Evolutionary conservation across 768 basidiomycete genomes (phyloP), one percentile per base, ranked within the genome.

Genomic region (Mycena capillaripes): DNA sequence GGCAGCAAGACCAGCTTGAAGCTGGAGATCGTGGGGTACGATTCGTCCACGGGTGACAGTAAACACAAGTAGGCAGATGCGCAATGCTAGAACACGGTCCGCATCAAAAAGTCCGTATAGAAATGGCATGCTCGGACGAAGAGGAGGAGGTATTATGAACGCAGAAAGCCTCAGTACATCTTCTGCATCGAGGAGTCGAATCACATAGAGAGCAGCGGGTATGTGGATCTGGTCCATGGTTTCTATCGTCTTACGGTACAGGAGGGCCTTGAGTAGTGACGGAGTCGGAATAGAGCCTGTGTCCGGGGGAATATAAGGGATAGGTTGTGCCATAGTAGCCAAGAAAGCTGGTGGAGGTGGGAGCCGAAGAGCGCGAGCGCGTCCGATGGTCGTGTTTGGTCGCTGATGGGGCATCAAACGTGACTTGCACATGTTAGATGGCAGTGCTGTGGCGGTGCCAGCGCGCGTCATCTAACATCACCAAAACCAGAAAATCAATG

Each of bases 1-100:
- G 2, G 66, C 44, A 1, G 56, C 55, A 36, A 66, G 6, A 0
- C 55, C 55, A 14, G 66, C 66, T n/a, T 57, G 4, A 5, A 66
- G 44, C 21, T 66, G 66, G 2, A 58, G 23, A 19, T 66, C 40
- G 5, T 46, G 38, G 2, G 65, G 65, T n/a, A 66, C 44, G 12
- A 66, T 11, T 14, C 16, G 2, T 0, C 25, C 42, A n/a, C 65
- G n/a, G 55, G 53, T 46, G n/a, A 66, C 55, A 6, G 65, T 57
- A 25, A 32, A 66, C 11, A 66, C 40, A 1, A 66, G n/a, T 32
- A 66, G 55, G n/a, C 55, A 66, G 3, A 50, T 50, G 4, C 65
- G 65, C 7, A 57, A 25, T 3, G 65, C 55, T 7, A 19, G 21
- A 12, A 44, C 40, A 25, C 21, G 55, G n/a, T 66, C 65, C 3